Evolutionary conservation across 192 early-diverging fungal genomes (phyloP).

Genomic region (Mycoemilia scoparia): DNA sequence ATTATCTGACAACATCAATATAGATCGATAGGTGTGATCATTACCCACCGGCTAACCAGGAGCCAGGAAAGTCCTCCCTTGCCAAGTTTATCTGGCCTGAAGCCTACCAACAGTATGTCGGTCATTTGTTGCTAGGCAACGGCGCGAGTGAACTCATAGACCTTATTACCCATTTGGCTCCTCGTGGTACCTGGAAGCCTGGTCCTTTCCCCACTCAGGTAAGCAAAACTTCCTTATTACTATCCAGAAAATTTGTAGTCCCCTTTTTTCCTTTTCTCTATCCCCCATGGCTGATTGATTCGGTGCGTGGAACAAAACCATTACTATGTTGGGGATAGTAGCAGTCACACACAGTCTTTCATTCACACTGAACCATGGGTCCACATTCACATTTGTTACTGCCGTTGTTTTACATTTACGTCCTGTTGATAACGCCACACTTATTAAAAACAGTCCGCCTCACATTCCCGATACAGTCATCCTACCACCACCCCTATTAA

Average conservation of each 20-base stretch:
- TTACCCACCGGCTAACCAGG: constrained; percentile 82
- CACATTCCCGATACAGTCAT: too few relatives aligned
- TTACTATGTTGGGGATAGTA: neutral
- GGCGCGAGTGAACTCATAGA: constrained; percentile 84
- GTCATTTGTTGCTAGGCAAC: constrained; percentile 65
- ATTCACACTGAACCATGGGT: too few relatives aligned
- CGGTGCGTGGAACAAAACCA: neutral
- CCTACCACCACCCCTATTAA: neutral
- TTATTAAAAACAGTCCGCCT: too few relatives aligned
- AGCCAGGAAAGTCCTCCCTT: constrained; percentile 68
- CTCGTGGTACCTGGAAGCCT: constrained; percentile 62
- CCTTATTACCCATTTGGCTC: constrained; percentile 61
- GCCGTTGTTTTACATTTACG: neutral
- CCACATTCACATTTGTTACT: too few relatives aligned
- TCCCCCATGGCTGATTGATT: neutral
- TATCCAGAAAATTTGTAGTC: neutral
- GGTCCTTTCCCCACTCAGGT: constrained; percentile 65
- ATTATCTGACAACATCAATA: too few relatives aligned
- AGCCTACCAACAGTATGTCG: constrained; percentile 31
- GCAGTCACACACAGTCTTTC: too few relatives aligned
- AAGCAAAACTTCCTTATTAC: constrained; percentile 20
- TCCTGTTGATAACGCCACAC: too few relatives aligned
- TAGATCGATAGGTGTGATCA: constrained; percentile 54
- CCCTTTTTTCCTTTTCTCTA: neutral
- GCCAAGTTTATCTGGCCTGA: constrained; percentile 64